Evolutionary conservation across 2,329 filamentous ascomycete genomes (phyloP).

Genomic region (Arthrobotrys entomopaga): DNA sequence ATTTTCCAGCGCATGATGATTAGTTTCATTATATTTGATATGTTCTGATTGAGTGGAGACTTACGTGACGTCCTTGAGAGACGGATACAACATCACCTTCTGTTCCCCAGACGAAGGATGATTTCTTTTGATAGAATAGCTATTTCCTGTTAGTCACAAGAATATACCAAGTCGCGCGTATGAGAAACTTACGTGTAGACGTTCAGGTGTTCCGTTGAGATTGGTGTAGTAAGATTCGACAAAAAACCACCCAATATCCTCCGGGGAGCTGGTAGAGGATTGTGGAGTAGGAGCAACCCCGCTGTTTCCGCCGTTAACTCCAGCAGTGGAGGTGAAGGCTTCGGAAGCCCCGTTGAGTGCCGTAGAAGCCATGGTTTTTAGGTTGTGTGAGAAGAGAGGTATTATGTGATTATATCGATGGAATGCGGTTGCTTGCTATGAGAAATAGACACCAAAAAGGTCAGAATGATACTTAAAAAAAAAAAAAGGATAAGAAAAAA

Average conservation of each 20-base stretch:
- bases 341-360: slow-evolving; percentile 60
- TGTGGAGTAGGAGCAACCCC: slow-evolving; percentile 60
- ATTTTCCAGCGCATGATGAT: neutral
- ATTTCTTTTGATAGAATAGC: slow-evolving; percentile 95
- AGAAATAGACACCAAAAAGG: too few relatives aligned
- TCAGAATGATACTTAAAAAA: too few relatives aligned
- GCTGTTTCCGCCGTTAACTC: slow-evolving; percentile 61
- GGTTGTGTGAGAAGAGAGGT: too few relatives aligned
- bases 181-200: slow-evolving; percentile 73
- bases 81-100: slow-evolving; percentile 90
- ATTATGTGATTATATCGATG: neutral
- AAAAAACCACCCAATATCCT: slow-evolving; percentile 99
- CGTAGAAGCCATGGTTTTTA: slow-evolving; percentile 57
- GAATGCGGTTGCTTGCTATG: neutral
- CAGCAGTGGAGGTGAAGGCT: slow-evolving; percentile 59
- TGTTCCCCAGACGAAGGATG: slow-evolving; percentile 90
- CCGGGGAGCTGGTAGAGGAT: slow-evolving; percentile 70
- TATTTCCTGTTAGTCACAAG: slow-evolving; percentile 60
- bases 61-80: slow-evolving; percentile 85
- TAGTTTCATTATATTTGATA: neutral
- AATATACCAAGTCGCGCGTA: neutral
- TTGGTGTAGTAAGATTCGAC: slow-evolving; percentile 99
- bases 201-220: slow-evolving; percentile 90
- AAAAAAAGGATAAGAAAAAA: too few relatives aligned
- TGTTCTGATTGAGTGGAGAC: slow-evolving; percentile 60